phyloP scores from a whole-genome alignment of 2,329 filamentous ascomycete genomes.

The Colletotrichum sojae region DNA sequence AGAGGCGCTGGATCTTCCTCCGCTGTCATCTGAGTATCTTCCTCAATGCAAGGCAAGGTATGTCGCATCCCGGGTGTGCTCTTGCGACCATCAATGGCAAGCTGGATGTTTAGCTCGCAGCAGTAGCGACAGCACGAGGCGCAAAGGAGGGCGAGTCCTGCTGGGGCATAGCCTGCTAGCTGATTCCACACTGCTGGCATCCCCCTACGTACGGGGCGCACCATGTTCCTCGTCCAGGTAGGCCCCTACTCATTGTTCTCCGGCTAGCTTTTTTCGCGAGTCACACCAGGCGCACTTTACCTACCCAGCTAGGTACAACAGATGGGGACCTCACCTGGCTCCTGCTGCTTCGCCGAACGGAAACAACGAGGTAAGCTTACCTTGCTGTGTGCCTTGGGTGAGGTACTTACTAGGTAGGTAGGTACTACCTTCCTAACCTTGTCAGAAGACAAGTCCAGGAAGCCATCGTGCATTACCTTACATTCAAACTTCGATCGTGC shows the following conservation, averaged over 20 bases:
- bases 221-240: background rate
- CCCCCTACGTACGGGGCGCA: constrained; percentile 30
- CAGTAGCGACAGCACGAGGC: background rate
- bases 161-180: constrained; percentile 27
- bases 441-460: background rate
- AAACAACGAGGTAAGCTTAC: too few relatives aligned
- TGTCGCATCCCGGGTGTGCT: background rate
- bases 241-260: background rate
- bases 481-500: background rate
- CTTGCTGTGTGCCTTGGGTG: too few relatives aligned
- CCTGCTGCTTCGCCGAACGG: too few relatives aligned
- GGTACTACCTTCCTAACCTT: background rate
- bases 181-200: constrained; percentile 10
- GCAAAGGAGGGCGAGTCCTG: constrained; percentile 13
- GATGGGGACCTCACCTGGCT: too few relatives aligned
- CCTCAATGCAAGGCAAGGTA: background rate
- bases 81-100: too few relatives aligned
- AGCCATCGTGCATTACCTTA: background rate
- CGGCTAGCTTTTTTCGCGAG: background rate
- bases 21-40: background rate
- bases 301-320: too few relatives aligned
- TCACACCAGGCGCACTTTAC: background rate
- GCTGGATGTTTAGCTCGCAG: constrained; percentile 4
- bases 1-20: background rate
- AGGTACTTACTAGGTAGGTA: too few relatives aligned